Percentiles rank a stretch among this genome's conserved stretches.
Evolutionary conservation across 2,329 filamentous ascomycete species (phyloP).

Genomic region (Ophiostoma pallidulum): DNA sequence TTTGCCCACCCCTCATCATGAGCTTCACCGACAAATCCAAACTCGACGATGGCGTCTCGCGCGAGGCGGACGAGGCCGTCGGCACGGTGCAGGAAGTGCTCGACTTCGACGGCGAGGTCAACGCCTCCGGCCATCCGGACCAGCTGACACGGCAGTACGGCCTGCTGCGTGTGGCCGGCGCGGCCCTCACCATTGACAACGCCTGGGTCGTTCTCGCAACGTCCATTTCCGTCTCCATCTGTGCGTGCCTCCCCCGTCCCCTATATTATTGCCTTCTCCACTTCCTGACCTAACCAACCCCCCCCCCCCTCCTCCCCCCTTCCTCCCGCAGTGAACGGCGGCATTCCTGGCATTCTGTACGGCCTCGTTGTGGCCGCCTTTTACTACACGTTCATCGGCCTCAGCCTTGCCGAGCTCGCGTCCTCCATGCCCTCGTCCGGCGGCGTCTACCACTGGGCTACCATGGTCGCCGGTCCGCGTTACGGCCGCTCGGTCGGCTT

Average conservation of each 20-base stretch:
- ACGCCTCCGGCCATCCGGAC: constrained; percentile 55
- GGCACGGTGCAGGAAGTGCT: not conserved
- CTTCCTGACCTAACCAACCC: not conserved
- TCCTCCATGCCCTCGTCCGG: constrained; percentile 50
- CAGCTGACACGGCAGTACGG: constrained; percentile 55
- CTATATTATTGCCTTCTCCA: not conserved
- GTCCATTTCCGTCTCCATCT: constrained; percentile 45
- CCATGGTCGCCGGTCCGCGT: constrained; percentile 44
- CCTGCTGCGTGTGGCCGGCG: constrained; percentile 47
- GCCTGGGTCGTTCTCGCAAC: constrained; percentile 56
- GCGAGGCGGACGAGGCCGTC: constrained; percentile 5
- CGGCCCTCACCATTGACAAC: constrained; percentile 54
- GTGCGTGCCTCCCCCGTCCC: constrained; percentile 21
- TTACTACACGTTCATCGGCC: constrained; percentile 34
- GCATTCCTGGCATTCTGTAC: constrained; percentile 33
- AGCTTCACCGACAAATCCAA: not conserved
- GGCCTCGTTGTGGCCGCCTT: constrained; percentile 34
- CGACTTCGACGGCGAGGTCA: constrained; percentile 32
- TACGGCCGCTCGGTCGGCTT: constrained; percentile 44
- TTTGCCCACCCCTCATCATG: not conserved
- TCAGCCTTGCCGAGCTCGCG: constrained; percentile 40
- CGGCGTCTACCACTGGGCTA: constrained; percentile 52
- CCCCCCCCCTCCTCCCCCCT: not conserved
- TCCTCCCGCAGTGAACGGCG: constrained; percentile 29
- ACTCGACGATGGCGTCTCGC: not conserved